phyloP scores from a whole-genome alignment of 202 grass and related monocot species.

The Brachypodium distachyon region DNA sequence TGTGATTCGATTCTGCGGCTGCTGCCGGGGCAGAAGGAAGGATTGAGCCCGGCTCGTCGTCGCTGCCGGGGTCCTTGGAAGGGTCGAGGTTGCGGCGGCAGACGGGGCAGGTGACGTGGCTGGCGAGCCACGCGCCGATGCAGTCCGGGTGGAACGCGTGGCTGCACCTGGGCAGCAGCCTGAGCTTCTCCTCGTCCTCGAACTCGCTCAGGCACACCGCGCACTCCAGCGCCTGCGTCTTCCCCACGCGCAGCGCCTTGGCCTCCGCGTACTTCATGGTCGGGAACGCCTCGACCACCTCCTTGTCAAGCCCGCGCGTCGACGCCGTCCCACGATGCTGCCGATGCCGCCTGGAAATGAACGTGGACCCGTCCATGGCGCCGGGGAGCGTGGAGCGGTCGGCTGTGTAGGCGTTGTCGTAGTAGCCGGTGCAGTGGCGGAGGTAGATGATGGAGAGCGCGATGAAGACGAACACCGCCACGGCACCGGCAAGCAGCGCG shows the following conservation, averaged over 20 bases:
- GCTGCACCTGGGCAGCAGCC: slow-evolving; percentile 60
- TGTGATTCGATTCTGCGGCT: no score
- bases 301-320: slow-evolving; percentile 34
- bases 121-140: slow-evolving; percentile 76
- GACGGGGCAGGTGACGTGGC: slow-evolving; percentile 78
- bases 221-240: slow-evolving; percentile 50
- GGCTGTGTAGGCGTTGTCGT: not conserved
- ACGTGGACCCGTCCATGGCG: not conserved
- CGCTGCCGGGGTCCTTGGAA: slow-evolving; percentile 16
- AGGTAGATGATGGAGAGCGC: slow-evolving; percentile 54
- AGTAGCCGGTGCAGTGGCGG: slow-evolving; percentile 41
- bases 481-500: slow-evolving; percentile 39
- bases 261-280: slow-evolving; percentile 68
- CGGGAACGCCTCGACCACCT: slow-evolving; percentile 59
- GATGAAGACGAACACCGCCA: slow-evolving; percentile 51
- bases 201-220: slow-evolving; percentile 95
- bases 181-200: slow-evolving; percentile 71
- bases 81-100: slow-evolving; percentile 68
- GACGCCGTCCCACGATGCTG: not conserved
- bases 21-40: no score
- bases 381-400: not conserved
- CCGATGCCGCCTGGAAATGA: slow-evolving; percentile 20
- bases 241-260: slow-evolving; percentile 50
- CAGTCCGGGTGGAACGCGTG: slow-evolving; percentile 89
- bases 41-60: not conserved